Conservation (phyloP, 2,329 filamentous ascomycete genomes). For the Colletotrichum sp. region DNA sequence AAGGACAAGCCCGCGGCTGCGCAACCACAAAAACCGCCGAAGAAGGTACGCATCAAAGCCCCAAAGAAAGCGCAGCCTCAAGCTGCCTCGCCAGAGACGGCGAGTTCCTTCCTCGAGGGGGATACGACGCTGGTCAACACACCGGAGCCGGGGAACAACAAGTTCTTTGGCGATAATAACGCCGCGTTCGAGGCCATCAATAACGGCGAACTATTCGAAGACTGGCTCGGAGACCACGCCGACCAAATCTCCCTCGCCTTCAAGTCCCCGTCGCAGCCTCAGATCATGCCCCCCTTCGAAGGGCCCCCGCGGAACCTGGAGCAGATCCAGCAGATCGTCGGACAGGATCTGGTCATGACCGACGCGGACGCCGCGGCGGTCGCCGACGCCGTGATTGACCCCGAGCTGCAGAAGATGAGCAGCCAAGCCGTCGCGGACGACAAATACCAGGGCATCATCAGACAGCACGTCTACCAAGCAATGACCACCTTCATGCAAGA, state of each 20-base stretch:
- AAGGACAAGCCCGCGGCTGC: neutral
- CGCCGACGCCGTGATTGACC: neutral
- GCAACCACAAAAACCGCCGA: neutral
- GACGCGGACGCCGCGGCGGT: neutral
- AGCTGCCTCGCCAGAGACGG: neutral
- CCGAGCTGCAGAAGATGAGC: neutral
- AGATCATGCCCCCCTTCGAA: neutral
- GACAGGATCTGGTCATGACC: neutral
- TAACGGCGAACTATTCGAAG: neutral
- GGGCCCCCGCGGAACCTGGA: neutral
- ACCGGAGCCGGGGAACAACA: neutral
- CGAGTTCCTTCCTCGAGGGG: neutral
- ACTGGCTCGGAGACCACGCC: neutral
- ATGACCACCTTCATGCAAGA: neutral
- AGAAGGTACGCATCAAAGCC: neutral
- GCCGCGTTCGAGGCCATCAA: neutral
- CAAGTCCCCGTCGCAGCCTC: neutral
- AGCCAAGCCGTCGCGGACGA: neutral
- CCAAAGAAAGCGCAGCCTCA: neutral
- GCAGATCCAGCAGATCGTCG: neutral
- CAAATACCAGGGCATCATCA: neutral
- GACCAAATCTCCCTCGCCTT: neutral
- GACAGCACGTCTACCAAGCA: neutral
- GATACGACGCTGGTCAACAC: neutral
- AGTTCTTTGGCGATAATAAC: neutral